phyloP scores from a whole-genome alignment of 164 flowering plant species.

The Taxillus chinensis region DNA sequence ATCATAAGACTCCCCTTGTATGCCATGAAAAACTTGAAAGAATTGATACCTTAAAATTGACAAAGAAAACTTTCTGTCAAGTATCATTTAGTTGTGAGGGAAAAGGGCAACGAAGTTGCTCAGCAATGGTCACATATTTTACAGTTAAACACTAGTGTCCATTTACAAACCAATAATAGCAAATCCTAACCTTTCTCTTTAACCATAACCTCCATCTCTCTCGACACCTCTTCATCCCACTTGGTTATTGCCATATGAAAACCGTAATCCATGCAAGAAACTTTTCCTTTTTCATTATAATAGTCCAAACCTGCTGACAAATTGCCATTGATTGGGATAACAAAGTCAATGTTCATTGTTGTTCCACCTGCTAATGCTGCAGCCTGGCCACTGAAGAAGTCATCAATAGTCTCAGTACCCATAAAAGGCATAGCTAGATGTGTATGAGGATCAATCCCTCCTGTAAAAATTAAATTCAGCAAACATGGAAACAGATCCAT shows the following conservation, averaged over 20 bases:
- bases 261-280: conserved; percentile 92
- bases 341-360: conserved; percentile 95
- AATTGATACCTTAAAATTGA: conserved; percentile 61
- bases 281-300: conserved; percentile 58
- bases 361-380: conserved; percentile 99
- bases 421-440: conserved; percentile 76
- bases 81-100: background rate
- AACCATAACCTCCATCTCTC: conserved; percentile 92
- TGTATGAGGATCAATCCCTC: conserved; percentile 98
- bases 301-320: conserved; percentile 58
- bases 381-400: conserved; percentile 95
- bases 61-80: background rate
- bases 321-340: conserved; percentile 82
- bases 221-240: conserved; percentile 80
- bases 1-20: conserved; percentile 79
- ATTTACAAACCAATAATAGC: background rate
- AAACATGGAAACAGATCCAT: background rate
- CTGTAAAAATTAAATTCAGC: conserved; percentile 24
- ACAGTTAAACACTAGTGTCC: background rate
- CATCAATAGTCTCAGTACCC: conserved; percentile 77
- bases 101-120: background rate
- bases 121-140: background rate
- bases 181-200: conserved; percentile 65
- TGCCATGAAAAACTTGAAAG: conserved; percentile 93
- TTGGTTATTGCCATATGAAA: conserved; percentile 93